These are phyloP conservation scores for Torulaspora delbrueckii DNA, from an alignment of 805 yeast species.

Conservation along the genomic window DNA sequence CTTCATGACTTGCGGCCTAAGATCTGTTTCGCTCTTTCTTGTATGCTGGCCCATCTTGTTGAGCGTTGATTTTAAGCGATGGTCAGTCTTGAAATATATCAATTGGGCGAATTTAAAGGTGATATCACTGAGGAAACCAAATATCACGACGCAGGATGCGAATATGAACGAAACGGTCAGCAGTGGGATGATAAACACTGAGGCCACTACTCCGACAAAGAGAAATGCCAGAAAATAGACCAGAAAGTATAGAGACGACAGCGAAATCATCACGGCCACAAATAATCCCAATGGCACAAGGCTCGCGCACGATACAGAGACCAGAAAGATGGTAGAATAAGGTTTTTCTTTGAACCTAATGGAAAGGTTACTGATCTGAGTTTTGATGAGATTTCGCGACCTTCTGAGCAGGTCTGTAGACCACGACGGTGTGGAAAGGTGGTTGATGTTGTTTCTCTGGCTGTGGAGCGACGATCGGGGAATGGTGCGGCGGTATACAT, in stretches of 20 bases:
- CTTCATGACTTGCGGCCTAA: slow-evolving; percentile 6
- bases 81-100: slow-evolving; percentile 23
- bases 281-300: slow-evolving; percentile 10
- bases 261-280: slow-evolving; percentile 19
- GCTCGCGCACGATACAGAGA: slow-evolving; percentile 6
- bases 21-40: background rate
- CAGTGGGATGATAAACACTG: slow-evolving; percentile 29
- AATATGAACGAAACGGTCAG: slow-evolving; percentile 26
- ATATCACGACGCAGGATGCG: slow-evolving; percentile 27
- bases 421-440: slow-evolving; percentile 1
- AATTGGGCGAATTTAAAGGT: slow-evolving; percentile 26
- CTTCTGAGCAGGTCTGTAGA: background rate
- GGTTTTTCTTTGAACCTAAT: slow-evolving; percentile 21
- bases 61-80: slow-evolving; percentile 15
- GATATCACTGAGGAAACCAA: slow-evolving; percentile 30
- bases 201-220: slow-evolving; percentile 19
- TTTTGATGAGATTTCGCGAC: slow-evolving; percentile 2
- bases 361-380: slow-evolving; percentile 3
- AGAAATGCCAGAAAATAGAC: slow-evolving; percentile 25
- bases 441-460: background rate
- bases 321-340: slow-evolving; percentile 18
- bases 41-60: slow-evolving; percentile 17
- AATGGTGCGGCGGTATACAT: background rate
- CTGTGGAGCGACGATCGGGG: background rate
- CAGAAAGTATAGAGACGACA: slow-evolving; percentile 22